phyloP scores from a whole-genome alignment of 169 alveolate species.

The Plasmodium fragile region DNA sequence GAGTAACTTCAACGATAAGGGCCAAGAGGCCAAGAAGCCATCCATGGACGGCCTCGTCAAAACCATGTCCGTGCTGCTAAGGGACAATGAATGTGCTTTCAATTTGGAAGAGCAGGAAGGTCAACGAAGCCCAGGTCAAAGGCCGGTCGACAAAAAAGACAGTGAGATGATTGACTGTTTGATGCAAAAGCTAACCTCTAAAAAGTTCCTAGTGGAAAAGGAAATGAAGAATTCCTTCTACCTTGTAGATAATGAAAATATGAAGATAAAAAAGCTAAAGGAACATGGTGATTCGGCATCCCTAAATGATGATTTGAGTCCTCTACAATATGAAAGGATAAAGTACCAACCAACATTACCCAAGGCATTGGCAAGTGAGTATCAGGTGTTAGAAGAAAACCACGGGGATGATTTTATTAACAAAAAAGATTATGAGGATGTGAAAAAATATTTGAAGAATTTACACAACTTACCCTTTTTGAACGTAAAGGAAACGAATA shows the following conservation, averaged over 20 bases:
- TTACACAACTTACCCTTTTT: constrained; percentile 70
- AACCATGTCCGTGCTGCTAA: constrained; percentile 36
- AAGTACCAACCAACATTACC: constrained; percentile 80
- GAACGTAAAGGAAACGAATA: constrained; percentile 76
- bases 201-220: constrained; percentile 57
- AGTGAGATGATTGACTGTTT: constrained; percentile 65
- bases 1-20: constrained; percentile 3
- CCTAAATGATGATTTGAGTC: constrained; percentile 81
- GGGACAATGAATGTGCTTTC: constrained; percentile 40
- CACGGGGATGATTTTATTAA: constrained; percentile 78
- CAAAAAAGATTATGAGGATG: constrained; percentile 77
- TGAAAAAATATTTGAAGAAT: constrained; percentile 73
- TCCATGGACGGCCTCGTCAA: not conserved
- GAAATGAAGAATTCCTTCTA: constrained; percentile 53
- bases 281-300: constrained; percentile 83
- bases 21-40: not conserved
- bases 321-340: constrained; percentile 81
- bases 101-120: constrained; percentile 32
- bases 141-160: not conserved
- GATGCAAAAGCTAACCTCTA: constrained; percentile 65
- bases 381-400: constrained; percentile 73
- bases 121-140: not conserved
- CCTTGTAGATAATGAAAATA: constrained; percentile 67
- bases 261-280: constrained; percentile 75
- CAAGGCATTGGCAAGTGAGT: constrained; percentile 75